Evolutionary conservation across 2,329 filamentous ascomycete species (phyloP).

Genomic region (Epichloe sibirici): DNA sequence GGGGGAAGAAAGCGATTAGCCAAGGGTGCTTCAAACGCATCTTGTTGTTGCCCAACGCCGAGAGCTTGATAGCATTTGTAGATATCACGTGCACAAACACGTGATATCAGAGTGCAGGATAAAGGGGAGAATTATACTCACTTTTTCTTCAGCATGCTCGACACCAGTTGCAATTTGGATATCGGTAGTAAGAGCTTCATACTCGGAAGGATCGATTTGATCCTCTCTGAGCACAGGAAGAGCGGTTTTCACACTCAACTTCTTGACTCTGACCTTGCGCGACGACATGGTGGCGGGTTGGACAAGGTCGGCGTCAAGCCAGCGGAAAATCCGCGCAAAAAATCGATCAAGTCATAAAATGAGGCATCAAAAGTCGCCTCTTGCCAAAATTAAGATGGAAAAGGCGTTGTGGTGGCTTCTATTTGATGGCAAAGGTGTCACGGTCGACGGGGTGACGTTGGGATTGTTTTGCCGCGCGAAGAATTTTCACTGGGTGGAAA

Average conservation of each 20-base stretch:
- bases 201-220: conserved; percentile 76
- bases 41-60: background rate
- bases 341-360: conserved; percentile 50
- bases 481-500: conserved; percentile 38
- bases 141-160: conserved; percentile 93
- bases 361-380: conserved; percentile 41
- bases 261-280: conserved; percentile 70
- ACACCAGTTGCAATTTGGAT: conserved; percentile 89
- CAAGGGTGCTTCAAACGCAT: background rate
- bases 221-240: conserved; percentile 80
- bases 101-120: conserved; percentile 30
- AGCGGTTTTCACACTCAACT: conserved; percentile 82
- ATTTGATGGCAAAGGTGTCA: conserved; percentile 42
- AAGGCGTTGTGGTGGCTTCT: conserved; percentile 33
- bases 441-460: conserved; percentile 44
- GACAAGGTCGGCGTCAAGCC: conserved; percentile 27
- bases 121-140: conserved; percentile 42
- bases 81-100: conserved; percentile 35
- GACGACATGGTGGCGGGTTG: conserved; percentile 43
- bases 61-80: background rate
- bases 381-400: conserved; percentile 38
- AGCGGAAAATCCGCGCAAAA: conserved; percentile 51
- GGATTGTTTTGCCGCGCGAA: conserved; percentile 39
- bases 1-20: background rate
- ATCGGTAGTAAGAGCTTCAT: conserved; percentile 75